phyloP scores from a whole-genome alignment of 805 yeast genomes.

The Metschnikowia drakensbergensis region DNA sequence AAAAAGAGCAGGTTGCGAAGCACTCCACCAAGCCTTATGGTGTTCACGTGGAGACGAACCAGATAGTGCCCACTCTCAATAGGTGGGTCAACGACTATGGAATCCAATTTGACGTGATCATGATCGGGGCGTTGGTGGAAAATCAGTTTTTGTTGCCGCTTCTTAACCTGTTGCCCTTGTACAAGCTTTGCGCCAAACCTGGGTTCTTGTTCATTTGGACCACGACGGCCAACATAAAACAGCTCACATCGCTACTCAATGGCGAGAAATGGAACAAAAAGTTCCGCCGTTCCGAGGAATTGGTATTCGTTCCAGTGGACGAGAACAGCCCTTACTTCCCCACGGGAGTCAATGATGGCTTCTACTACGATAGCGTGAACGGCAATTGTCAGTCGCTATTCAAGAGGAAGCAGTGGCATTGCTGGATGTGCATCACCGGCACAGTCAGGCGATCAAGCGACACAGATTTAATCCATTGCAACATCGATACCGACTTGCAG shows the following conservation, averaged over 20 bases:
- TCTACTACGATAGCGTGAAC: slow-evolving; percentile 10
- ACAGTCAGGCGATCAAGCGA: slow-evolving; percentile 86
- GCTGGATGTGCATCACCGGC: slow-evolving; percentile 97
- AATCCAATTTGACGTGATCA: slow-evolving; percentile 78
- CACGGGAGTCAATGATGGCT: slow-evolving; percentile 34
- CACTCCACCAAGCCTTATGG: slow-evolving; percentile 68
- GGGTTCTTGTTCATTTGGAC: slow-evolving; percentile 89
- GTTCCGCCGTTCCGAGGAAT: slow-evolving; percentile 85
- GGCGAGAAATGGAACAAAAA: slow-evolving; percentile 51
- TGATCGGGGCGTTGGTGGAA: slow-evolving; percentile 84
- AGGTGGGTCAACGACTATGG: slow-evolving; percentile 58
- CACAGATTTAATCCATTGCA: slow-evolving; percentile 82
- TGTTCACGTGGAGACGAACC: slow-evolving; percentile 46
- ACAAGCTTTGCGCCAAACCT: slow-evolving; percentile 73
- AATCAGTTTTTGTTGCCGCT: slow-evolving; percentile 64
- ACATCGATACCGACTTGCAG: slow-evolving; percentile 83
- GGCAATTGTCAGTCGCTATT: slow-evolving; percentile 38
- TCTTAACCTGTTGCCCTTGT: slow-evolving; percentile 64
- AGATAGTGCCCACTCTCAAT: slow-evolving; percentile 55
- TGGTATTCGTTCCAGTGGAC: slow-evolving; percentile 75
- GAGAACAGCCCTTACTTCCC: slow-evolving; percentile 66
- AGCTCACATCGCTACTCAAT: slow-evolving; percentile 51
- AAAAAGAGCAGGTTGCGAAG: slow-evolving; percentile 50
- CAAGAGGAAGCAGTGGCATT: slow-evolving; percentile 86
- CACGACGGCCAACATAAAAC: slow-evolving; percentile 65